Percentiles rank a stretch among this genome's conserved stretches.
These are phyloP conservation scores for Lotmaria passim DNA, from an alignment of 208 protist genomes.

Conservation along the genomic window DNA sequence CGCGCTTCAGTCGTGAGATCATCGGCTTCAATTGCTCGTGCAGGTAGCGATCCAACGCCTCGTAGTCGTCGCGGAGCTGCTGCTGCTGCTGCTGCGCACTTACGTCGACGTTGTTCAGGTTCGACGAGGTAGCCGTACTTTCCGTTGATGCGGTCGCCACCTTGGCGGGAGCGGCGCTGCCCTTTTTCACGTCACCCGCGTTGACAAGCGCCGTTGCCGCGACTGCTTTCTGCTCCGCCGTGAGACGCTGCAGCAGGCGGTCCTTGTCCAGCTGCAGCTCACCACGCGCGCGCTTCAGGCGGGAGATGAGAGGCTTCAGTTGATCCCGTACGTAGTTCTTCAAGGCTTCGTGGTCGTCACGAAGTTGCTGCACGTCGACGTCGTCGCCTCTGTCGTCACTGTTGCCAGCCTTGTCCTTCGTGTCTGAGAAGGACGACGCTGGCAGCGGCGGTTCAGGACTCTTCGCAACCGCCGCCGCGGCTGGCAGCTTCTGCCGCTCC, in stretches of 20 bases:
- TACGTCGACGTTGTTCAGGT: not conserved
- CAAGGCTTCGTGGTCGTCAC: constrained; percentile 36
- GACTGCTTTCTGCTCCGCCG: not conserved
- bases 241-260: constrained; percentile 8
- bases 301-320: constrained; percentile 17
- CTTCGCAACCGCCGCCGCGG: constrained; percentile 1
- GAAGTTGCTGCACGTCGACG: constrained; percentile 19
- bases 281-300: constrained; percentile 19
- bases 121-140: no score
- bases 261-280: constrained; percentile 34
- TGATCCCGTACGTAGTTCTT: constrained; percentile 24
- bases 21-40: constrained; percentile 29
- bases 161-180: not conserved
- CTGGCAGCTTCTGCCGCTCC: constrained; percentile 15
- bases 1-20: constrained; percentile 16
- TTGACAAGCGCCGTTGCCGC: not conserved
- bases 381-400: not conserved
- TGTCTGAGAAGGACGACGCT: not conserved
- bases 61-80: constrained; percentile 26
- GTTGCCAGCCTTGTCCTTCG: not conserved
- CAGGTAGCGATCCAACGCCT: constrained; percentile 21
- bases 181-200: not conserved
- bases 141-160: not conserved
- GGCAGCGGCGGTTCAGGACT: not conserved
- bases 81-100: not conserved